Evolutionary conservation across 805 yeast genomes (phyloP), one percentile per base, ranked within the genome.

Genomic region (Kodamaea kaohsiungensis): DNA sequence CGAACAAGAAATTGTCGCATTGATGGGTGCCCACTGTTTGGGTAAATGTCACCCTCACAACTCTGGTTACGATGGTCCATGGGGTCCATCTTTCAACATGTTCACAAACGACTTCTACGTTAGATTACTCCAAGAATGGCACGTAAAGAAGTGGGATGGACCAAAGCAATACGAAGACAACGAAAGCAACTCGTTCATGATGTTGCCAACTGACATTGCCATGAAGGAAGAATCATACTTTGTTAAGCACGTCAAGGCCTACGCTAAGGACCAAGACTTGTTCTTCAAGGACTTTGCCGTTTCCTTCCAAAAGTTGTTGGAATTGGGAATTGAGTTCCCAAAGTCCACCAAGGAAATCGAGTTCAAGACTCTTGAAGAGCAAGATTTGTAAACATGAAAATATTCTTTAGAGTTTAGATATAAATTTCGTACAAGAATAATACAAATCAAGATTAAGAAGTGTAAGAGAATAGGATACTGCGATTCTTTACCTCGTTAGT

Each of bases 281-380:
- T 81, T 81, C 70, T 77, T 81, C 70, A 67, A 68, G 39, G 85
- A 81, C 59, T 82, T 81, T 55, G 62, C 83, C 16, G 63, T 61
- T 47, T 81, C 80, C 7, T 82, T 74, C 64, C 61, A 73, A 33
- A 73, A 70, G 58, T 73, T 82, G 61, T 64, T 83, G 27, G 86
- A 83, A 52, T 61, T 64, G 47, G 79, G 79, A 30, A 60, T 71
- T 48, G 56, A 66, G 22, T 88, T 87, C 67, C 87, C 86, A 10
- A 70, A 77, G 16, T 71, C 74, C 35, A 65, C 76, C 27, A 68
- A 75, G 58, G 71, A 70, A n/a, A 73, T 75, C 63, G 65, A 65
- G 46, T 86, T 87, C 70, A 78, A 85, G 69, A 86, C 93, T 37
- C 71, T 89, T 55, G 91, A 87, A 42, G 91, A 87, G 50, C 91